phyloP scores from a whole-genome alignment of 192 early-diverging fungal species.

The Chytriomyces confervae region DNA sequence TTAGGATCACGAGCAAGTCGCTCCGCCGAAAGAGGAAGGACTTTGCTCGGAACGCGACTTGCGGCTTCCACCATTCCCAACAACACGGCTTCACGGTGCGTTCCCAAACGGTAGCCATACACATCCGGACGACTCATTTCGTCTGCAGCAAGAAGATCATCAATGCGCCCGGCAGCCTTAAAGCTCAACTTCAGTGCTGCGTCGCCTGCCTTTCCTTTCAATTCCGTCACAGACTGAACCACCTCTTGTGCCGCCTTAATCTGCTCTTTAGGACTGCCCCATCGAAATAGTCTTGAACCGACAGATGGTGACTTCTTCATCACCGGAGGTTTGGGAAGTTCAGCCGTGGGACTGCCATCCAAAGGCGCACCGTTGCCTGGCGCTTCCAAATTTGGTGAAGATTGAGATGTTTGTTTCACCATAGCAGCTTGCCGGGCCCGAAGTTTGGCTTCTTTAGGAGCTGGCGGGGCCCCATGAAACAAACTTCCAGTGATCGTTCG shows the following conservation, averaged over 20 bases:
- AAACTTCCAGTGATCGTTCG: conserved; percentile 2
- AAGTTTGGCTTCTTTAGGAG: background rate
- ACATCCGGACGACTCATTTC: conserved; percentile 19
- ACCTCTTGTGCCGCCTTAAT: background rate
- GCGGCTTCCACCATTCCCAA: conserved; percentile 5
- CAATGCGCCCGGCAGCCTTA: background rate
- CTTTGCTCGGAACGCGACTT: background rate
- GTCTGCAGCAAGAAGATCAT: background rate
- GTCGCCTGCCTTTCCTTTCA: conserved; percentile 12
- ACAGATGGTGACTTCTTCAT: background rate
- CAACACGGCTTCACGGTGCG: background rate
- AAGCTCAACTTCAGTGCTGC: conserved; percentile 1
- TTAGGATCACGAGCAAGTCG: conserved; percentile 26
- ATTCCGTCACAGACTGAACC: background rate
- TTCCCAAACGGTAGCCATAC: conserved; percentile 32
- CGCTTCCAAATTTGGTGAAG: background rate
- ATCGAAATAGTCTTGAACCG: conserved; percentile 9
- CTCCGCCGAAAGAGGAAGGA: conserved; percentile 20
- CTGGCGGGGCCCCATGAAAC: conserved; percentile 27
- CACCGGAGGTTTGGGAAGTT: background rate
- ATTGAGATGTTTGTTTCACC: background rate
- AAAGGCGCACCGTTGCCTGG: background rate
- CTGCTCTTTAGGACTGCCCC: conserved; percentile 3
- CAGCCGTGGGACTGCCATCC: background rate
- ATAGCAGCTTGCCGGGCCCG: background rate